Evolutionary conservation across 2,329 filamentous ascomycete genomes (phyloP).

Genomic region (Lithohypha guttulata): DNA sequence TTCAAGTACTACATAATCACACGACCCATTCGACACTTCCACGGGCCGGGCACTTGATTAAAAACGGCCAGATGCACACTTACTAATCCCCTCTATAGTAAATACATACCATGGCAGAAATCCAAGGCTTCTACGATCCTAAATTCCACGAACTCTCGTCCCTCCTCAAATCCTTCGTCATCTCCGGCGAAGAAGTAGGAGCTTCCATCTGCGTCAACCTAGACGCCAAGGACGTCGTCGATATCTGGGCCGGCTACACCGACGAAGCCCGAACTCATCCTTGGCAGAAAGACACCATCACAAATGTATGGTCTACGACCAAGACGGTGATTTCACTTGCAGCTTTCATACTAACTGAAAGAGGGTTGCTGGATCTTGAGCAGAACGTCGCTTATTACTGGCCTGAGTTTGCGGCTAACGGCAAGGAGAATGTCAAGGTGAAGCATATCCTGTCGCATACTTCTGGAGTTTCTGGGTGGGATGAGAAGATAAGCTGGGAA

Average conservation of each 20-base stretch:
- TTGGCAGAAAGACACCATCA: constrained; percentile 28
- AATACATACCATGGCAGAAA: no score
- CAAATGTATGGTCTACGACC: constrained; percentile 32
- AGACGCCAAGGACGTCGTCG: constrained; percentile 7
- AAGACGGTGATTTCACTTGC: constrained; percentile 33
- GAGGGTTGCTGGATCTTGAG: constrained; percentile 29
- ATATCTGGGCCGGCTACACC: constrained; percentile 9
- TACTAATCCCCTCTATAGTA: no score
- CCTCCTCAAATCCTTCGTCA: constrained; percentile 28
- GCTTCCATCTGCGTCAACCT: constrained; percentile 6
- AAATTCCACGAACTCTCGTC: no score
- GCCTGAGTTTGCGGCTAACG: constrained; percentile 37
- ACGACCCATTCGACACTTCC: no score
- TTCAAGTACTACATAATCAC: no score
- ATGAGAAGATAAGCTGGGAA: constrained; percentile 24
- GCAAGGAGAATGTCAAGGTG: constrained; percentile 32
- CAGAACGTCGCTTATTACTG: constrained; percentile 35
- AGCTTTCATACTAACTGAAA: constrained; percentile 31
- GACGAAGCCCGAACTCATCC: background rate
- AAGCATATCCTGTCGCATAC: constrained; percentile 34
- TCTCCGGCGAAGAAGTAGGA: constrained; percentile 14
- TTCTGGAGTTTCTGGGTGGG: constrained; percentile 27
- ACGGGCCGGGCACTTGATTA: no score
- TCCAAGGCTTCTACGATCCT: no score
- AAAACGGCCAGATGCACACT: no score